Evolutionary conservation across 345 rosid genomes (phyloP).

Genomic region (Erysimum cheiranthoides): DNA sequence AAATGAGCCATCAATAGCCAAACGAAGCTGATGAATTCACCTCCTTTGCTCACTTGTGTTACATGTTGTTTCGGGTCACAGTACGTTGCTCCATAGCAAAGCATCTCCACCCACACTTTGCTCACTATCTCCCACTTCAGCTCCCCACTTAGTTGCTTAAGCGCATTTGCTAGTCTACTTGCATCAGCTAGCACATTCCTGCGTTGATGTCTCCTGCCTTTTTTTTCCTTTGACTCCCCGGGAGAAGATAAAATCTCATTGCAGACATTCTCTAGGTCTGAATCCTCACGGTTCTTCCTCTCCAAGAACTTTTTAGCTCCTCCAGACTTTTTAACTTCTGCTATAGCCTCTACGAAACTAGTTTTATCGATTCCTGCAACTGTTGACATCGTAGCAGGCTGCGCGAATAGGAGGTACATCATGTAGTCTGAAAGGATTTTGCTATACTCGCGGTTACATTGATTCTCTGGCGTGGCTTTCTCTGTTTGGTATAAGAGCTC

Average conservation of each 20-base stretch:
- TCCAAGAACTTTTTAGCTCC: conserved; percentile 36
- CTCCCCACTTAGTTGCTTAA: conserved; percentile 8
- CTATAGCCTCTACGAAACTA: conserved; percentile 47
- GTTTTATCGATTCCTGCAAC: neutral
- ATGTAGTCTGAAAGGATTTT: conserved; percentile 3
- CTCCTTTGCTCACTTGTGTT: conserved; percentile 59
- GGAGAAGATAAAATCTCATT: neutral
- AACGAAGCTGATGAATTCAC: conserved; percentile 59
- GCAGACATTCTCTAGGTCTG: conserved; percentile 13
- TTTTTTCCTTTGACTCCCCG: neutral
- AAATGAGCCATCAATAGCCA: conserved; percentile 78
- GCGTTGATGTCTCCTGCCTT: conserved; percentile 55
- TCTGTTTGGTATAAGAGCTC: neutral
- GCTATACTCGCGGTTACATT: neutral
- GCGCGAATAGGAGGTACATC: neutral
- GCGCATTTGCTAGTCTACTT: conserved; percentile 50
- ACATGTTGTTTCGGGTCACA: conserved; percentile 60
- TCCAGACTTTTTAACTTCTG: conserved; percentile 17
- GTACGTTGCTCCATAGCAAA: conserved; percentile 59
- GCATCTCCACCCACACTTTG: conserved; percentile 62
- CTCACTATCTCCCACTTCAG: conserved; percentile 55
- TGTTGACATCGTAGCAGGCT: neutral
- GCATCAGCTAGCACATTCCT: conserved; percentile 58
- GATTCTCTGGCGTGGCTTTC: neutral
- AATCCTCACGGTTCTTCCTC: neutral